Conservation (phyloP, 345 rosid genomes). For the Boechera divaricarpa region DNA sequence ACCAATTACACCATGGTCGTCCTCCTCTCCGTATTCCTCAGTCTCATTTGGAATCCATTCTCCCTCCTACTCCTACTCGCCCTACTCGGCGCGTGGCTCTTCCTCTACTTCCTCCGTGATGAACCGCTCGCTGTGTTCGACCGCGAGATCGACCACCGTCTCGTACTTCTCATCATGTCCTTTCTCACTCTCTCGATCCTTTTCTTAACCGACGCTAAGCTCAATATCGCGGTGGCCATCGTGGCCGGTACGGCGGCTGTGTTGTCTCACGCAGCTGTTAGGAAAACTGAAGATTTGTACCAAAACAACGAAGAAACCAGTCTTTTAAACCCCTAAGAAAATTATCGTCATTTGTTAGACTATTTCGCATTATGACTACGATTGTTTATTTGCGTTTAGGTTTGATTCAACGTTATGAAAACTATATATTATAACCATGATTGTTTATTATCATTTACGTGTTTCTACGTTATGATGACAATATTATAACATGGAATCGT, state of each 20-base stretch:
- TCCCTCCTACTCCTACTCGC: constrained; percentile 68
- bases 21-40: constrained; percentile 65
- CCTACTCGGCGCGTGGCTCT: constrained; percentile 73
- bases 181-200: constrained; percentile 64
- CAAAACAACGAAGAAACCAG: constrained; percentile 60
- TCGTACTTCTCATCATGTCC: constrained; percentile 58
- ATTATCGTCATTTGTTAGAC: background rate
- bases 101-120: constrained; percentile 81
- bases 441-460: background rate
- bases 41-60: constrained; percentile 81
- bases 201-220: constrained; percentile 67
- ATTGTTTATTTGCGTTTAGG: constrained; percentile 7
- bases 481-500: background rate
- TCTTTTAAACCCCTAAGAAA: constrained; percentile 32
- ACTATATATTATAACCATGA: background rate
- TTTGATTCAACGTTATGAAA: background rate
- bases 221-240: constrained; percentile 65
- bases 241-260: constrained; percentile 56
- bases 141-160: constrained; percentile 66
- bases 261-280: constrained; percentile 62
- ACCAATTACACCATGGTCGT: constrained; percentile 69
- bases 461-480: background rate
- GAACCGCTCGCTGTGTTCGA: constrained; percentile 66
- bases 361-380: background rate
- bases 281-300: constrained; percentile 70